phyloP scores from a whole-genome alignment of 106 monocot species.

The Dendrobium huoshanense region DNA sequence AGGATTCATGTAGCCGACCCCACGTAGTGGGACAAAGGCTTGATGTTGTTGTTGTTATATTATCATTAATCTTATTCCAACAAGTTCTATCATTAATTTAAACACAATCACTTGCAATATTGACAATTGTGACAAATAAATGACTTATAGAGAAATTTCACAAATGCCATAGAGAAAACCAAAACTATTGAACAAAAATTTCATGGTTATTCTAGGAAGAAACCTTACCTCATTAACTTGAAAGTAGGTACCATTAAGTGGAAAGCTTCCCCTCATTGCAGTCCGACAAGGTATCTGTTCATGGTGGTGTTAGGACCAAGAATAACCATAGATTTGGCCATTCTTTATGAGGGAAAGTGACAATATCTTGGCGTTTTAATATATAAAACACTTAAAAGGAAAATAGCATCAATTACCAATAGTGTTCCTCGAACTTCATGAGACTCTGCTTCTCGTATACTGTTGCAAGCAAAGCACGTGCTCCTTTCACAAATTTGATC shows the following conservation, averaged over 20 bases:
- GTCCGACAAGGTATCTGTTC: conserved; percentile 27
- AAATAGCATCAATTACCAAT: conserved; percentile 26
- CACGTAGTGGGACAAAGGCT: too few species aligned
- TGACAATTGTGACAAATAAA: not conserved
- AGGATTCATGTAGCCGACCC: too few species aligned
- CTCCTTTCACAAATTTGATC: conserved; percentile 24
- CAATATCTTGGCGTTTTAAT: not conserved
- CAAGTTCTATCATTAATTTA: not conserved
- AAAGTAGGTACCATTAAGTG: conserved; percentile 30
- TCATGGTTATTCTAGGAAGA: not conserved
- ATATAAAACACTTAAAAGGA: not conserved
- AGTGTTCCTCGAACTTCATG: conserved; percentile 52
- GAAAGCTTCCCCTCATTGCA: conserved; percentile 26
- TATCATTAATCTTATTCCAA: not conserved
- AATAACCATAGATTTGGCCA: not conserved
- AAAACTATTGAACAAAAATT: not conserved
- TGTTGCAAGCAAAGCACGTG: conserved; percentile 55
- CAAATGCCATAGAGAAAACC: not conserved
- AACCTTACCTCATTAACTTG: conserved; percentile 27
- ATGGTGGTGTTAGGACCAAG: not conserved
- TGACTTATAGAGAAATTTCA: not conserved
- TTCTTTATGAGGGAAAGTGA: not conserved
- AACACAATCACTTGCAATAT: not conserved
- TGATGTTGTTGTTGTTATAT: too few species aligned
- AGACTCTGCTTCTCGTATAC: conserved; percentile 34